phyloP scores from a whole-genome alignment of 164 flowering plant species.

The Stephania yunnanensis region DNA sequence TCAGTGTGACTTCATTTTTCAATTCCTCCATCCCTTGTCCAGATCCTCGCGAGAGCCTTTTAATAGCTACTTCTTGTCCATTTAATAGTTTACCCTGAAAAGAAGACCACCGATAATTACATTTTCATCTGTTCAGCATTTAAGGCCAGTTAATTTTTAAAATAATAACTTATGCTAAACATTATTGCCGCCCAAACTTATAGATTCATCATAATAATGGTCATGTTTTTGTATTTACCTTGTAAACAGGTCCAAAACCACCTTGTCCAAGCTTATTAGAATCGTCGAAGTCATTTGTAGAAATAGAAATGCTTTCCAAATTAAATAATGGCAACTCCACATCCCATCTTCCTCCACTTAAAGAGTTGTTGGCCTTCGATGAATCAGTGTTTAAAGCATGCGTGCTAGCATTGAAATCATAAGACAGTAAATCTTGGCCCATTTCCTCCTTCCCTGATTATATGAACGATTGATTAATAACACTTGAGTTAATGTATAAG shows the following conservation, averaged over 20 bases:
- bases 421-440: not conserved
- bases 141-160: not conserved
- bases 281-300: not conserved
- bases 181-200: not conserved
- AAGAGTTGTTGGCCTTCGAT: not conserved
- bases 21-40: slow-evolving; percentile 8
- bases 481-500: too few species aligned
- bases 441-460: too few species aligned
- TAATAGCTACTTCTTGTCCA: not conserved
- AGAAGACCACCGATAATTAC: not conserved
- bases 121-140: not conserved
- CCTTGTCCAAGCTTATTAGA: not conserved
- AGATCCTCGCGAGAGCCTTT: slow-evolving; percentile 1
- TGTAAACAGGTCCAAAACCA: slow-evolving; percentile 3
- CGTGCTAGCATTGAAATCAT: not conserved
- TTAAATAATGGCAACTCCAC: slow-evolving; percentile 11
- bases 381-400: not conserved
- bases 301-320: not conserved
- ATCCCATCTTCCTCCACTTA: not conserved
- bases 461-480: too few species aligned
- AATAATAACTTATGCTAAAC: not conserved
- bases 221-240: not conserved
- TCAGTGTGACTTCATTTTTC: slow-evolving; percentile 5
- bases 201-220: too few species aligned
- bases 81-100: slow-evolving; percentile 3